These are phyloP conservation scores for Eucalyptus lansdowneana DNA, from an alignment of 345 rosid species.

Conservation along the genomic window DNA sequence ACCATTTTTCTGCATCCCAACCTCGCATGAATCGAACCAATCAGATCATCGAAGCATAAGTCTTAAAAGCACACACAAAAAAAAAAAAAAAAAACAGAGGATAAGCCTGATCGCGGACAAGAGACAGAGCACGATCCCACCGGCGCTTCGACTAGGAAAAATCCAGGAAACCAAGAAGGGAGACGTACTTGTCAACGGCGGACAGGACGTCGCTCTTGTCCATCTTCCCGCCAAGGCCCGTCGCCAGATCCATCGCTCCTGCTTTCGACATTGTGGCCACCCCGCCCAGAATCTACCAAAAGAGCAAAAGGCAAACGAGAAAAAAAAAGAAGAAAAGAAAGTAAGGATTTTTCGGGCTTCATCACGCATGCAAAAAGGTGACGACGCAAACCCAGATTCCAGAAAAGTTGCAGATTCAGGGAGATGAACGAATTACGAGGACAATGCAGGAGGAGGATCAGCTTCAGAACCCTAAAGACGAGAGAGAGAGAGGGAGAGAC, in stretches of 20 bases:
- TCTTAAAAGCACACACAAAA: neutral
- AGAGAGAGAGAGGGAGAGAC: neutral
- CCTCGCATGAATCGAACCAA: neutral
- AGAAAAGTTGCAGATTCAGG: neutral
- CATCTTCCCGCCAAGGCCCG: constrained; percentile 86
- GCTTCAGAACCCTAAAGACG: neutral
- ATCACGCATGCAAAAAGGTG: neutral
- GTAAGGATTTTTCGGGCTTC: neutral
- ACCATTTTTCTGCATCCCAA: neutral
- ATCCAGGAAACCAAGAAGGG: neutral
- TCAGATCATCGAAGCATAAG: neutral
- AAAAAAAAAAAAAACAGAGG: too few species aligned
- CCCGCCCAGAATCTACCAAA: neutral
- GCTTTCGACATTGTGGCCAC: constrained; percentile 32
- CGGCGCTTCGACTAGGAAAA: neutral
- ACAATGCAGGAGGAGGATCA: neutral
- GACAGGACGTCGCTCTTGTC: constrained; percentile 68
- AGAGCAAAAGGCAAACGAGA: neutral
- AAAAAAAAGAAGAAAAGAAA: neutral
- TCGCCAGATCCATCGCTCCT: constrained; percentile 79
- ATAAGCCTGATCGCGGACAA: neutral
- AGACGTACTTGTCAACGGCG: constrained; percentile 67
- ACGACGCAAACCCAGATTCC: neutral
- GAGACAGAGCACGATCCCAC: neutral
- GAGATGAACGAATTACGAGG: neutral